Conservation (phyloP, 2,329 filamentous ascomycete genomes). For the Phialophora tarda region DNA sequence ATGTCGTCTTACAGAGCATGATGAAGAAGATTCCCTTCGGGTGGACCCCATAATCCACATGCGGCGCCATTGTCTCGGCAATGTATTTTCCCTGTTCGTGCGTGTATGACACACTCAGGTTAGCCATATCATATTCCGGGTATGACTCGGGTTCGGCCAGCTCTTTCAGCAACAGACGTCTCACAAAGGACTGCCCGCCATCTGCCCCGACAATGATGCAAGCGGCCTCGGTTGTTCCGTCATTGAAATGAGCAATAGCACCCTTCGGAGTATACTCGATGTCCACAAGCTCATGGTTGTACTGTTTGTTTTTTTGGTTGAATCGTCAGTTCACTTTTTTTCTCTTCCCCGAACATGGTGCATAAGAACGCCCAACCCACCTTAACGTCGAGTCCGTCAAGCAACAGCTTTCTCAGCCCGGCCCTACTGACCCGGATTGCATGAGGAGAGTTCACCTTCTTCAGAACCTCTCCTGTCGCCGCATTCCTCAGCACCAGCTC, state of each 20-base stretch:
- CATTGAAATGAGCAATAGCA: background rate
- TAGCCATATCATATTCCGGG: slow-evolving; percentile 8
- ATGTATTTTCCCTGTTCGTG: slow-evolving; percentile 12
- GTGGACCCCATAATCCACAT: slow-evolving; percentile 7
- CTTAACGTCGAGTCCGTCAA: slow-evolving; percentile 7
- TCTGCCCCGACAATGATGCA: slow-evolving; percentile 5
- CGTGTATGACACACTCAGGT: slow-evolving; percentile 9
- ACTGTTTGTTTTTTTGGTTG: background rate
- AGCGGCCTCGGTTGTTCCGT: background rate
- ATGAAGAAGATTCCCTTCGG: slow-evolving; percentile 15
- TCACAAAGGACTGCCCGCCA: slow-evolving; percentile 6
- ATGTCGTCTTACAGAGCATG: slow-evolving; percentile 3
- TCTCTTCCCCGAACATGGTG: background rate
- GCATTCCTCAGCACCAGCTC: slow-evolving; percentile 11
- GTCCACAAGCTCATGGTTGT: slow-evolving; percentile 11
- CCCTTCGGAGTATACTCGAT: slow-evolving; percentile 6
- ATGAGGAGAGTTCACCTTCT: slow-evolving; percentile 11
- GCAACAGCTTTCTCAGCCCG: slow-evolving; percentile 7
- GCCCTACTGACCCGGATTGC: slow-evolving; percentile 11
- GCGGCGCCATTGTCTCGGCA: slow-evolving; percentile 6
- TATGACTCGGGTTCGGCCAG: slow-evolving; percentile 6
- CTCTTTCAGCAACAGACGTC: slow-evolving; percentile 14
- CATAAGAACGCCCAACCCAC: background rate
- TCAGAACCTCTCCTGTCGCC: slow-evolving; percentile 7
- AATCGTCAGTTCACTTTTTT: background rate